Conservation (phyloP, 495 filamentous ascomycete genomes). For the Aspergillus avenaceus region DNA sequence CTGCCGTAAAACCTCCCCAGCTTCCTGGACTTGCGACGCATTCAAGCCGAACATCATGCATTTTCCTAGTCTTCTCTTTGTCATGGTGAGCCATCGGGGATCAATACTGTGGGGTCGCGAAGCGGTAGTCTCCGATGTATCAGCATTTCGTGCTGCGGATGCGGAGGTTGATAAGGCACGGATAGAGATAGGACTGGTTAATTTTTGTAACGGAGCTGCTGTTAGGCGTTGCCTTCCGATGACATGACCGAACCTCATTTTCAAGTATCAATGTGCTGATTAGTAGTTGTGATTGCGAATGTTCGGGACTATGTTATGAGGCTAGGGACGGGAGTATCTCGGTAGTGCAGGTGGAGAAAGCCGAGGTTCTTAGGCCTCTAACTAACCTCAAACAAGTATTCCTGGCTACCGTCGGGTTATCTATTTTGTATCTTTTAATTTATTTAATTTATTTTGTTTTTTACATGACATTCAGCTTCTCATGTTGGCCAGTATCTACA, state of each 20-base stretch:
- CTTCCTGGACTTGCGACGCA: slow-evolving; percentile 54
- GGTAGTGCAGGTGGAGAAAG: background rate
- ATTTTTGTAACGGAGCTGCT: background rate
- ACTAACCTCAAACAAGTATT: no score
- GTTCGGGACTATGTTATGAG: background rate
- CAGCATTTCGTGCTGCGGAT: slow-evolving; percentile 11
- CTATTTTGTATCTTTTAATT: no score
- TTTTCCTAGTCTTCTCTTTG: slow-evolving; percentile 70
- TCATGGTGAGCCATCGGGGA: slow-evolving; percentile 71
- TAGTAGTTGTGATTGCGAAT: background rate
- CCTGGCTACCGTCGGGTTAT: no score
- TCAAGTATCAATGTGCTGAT: background rate
- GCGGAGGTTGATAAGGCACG: slow-evolving; percentile 24
- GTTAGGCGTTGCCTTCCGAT: slow-evolving; percentile 16
- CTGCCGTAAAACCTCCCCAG: slow-evolving; percentile 55
- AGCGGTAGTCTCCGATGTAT: slow-evolving; percentile 8
- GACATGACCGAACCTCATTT: slow-evolving; percentile 11
- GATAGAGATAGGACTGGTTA: background rate
- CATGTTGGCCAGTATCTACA: no score
- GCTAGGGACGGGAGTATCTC: background rate
- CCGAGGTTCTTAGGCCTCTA: no score
- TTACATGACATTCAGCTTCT: no score
- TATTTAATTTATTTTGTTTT: no score
- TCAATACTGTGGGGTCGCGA: slow-evolving; percentile 33
- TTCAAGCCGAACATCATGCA: slow-evolving; percentile 78